A percentile compares a stretch with the other conserved stretches of the same genome.
Conservation (phyloP, 1,139 yeast species). For the Suhomyces ambrosiae region DNA sequence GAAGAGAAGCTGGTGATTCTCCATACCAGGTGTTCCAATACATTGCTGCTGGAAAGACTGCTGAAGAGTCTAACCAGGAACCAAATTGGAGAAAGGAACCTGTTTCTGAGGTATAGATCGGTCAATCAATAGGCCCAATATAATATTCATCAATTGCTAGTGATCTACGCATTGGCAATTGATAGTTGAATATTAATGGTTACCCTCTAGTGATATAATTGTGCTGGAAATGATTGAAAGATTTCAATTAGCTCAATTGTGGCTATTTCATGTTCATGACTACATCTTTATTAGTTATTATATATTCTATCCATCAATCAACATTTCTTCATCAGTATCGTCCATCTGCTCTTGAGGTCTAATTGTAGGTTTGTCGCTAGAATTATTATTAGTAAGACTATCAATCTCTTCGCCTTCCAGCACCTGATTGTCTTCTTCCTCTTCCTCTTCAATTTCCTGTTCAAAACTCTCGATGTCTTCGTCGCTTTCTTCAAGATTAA, state of each 20-base stretch:
- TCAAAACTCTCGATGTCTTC: constrained; percentile 16
- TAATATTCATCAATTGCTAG: no score
- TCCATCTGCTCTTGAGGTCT: constrained; percentile 12
- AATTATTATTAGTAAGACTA: not conserved
- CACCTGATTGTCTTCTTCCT: constrained; percentile 13
- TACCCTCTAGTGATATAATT: no score
- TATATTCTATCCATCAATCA: constrained; percentile 17
- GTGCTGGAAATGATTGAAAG: no score
- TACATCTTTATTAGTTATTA: constrained; percentile 7
- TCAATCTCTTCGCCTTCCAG: constrained; percentile 11
- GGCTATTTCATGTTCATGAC: constrained; percentile 6
- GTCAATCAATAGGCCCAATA: no score
- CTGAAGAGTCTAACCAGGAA: constrained; percentile 2
- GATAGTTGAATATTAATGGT: no score
- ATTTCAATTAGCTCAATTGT: no score
- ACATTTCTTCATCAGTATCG: constrained; percentile 15
- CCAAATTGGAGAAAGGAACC: constrained; percentile 2
- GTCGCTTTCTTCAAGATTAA: constrained; percentile 13
- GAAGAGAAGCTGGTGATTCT: constrained; percentile 52
- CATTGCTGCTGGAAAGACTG: constrained; percentile 52
- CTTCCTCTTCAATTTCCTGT: constrained; percentile 17
- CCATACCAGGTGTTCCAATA: constrained; percentile 57
- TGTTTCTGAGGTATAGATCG: constrained; percentile 1
- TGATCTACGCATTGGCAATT: no score
- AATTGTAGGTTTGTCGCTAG: not conserved